phyloP scores from a whole-genome alignment of 306 rosid species.

The Begonia fuchsioides region DNA sequence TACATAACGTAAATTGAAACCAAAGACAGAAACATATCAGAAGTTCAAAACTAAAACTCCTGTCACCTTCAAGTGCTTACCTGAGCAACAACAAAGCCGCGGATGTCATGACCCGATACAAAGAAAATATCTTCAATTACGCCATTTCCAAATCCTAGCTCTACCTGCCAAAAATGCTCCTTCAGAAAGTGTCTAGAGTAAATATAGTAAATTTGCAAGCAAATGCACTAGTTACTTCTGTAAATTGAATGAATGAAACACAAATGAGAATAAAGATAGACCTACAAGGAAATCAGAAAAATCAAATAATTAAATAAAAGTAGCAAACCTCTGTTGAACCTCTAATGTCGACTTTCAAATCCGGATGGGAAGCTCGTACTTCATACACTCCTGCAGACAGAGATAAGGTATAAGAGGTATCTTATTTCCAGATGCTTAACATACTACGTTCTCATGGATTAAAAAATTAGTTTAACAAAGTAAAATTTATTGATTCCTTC shows the following conservation, averaged over 20 bases:
- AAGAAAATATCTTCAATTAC: constrained; percentile 52
- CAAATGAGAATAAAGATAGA: constrained; percentile 5
- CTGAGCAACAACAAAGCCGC: constrained; percentile 91
- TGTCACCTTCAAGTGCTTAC: constrained; percentile 20
- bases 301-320: constrained; percentile 6
- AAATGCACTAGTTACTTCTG: background rate
- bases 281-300: constrained; percentile 12
- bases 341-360: constrained; percentile 59
- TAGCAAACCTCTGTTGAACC: constrained; percentile 64
- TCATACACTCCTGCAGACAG: constrained; percentile 63
- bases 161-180: constrained; percentile 48
- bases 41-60: background rate
- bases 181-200: constrained; percentile 7
- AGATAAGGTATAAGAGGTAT: constrained; percentile 3
- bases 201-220: background rate
- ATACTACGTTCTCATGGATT: too few relatives aligned
- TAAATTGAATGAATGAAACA: background rate
- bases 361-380: constrained; percentile 64
- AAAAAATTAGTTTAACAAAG: too few relatives aligned
- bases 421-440: too few relatives aligned
- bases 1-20: background rate
- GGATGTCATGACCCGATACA: constrained; percentile 71
- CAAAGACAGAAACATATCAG: constrained; percentile 2
- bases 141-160: constrained; percentile 72
- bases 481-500: too few relatives aligned